Evolutionary conservation across 495 filamentous ascomycete genomes (phyloP).

Genomic region (Penicillium dipodomyicola): DNA sequence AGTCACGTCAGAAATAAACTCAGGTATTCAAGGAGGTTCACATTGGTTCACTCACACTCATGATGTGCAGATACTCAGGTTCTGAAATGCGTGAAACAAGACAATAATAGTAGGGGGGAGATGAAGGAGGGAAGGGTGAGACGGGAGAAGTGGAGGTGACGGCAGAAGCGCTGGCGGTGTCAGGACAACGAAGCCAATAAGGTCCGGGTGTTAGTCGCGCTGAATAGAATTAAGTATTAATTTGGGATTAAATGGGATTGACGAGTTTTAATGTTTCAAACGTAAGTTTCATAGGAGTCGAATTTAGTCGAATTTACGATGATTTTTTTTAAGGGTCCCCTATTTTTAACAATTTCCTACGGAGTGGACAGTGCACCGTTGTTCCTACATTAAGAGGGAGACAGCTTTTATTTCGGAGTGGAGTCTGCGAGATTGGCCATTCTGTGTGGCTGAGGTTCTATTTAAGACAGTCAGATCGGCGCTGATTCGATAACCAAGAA

Average conservation of each 20-base stretch:
- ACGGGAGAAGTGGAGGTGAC: constrained; percentile 26
- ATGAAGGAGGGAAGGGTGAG: constrained; percentile 28
- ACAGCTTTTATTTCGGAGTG: constrained; percentile 3
- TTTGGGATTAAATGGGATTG: neutral
- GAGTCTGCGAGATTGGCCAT: constrained; percentile 2
- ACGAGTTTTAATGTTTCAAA: neutral
- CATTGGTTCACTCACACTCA: constrained; percentile 36
- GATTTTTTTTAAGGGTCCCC: neutral
- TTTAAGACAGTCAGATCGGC: constrained; percentile 11
- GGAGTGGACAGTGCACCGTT: neutral
- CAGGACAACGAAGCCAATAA: constrained; percentile 7
- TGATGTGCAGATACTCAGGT: constrained; percentile 19
- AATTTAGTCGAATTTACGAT: neutral
- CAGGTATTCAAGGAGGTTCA: neutral
- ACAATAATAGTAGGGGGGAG: constrained; percentile 4
- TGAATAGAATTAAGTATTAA: constrained; percentile 1
- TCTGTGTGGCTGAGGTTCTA: constrained; percentile 15
- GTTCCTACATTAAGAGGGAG: neutral
- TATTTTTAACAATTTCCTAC: neutral
- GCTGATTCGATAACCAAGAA: constrained; percentile 5
- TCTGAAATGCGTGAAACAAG: neutral
- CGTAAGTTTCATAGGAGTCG: neutral
- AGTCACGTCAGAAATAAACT: neutral
- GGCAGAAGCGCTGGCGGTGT: constrained; percentile 27
- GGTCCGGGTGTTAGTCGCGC: neutral